Conservation (phyloP, 1,139 yeast genomes). For the Blastobotrys petasosporus region DNA sequence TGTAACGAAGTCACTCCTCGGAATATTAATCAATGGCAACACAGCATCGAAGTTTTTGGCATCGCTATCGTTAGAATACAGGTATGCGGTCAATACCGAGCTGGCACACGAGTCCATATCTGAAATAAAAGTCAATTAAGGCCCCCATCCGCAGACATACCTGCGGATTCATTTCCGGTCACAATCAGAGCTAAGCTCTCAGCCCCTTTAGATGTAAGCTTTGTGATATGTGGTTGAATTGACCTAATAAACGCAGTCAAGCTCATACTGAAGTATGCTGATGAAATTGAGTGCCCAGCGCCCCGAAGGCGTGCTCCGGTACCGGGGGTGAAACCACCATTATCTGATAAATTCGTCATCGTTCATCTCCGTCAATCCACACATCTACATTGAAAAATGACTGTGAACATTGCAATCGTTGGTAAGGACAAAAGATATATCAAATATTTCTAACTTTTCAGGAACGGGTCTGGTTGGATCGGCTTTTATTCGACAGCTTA, state of each 20-base stretch:
- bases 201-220: conserved; percentile 5
- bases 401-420: conserved; percentile 70
- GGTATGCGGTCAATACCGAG: conserved; percentile 66
- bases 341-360: background rate
- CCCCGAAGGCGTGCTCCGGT: background rate
- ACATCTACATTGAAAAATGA: conserved; percentile 13
- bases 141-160: conserved; percentile 16
- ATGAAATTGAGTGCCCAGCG: background rate
- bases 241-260: background rate
- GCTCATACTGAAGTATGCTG: background rate
- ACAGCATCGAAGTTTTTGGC: conserved; percentile 21
- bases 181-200: conserved; percentile 40
- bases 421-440: conserved; percentile 39
- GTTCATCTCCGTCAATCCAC: background rate
- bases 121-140: background rate
- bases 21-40: conserved; percentile 71
- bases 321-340: background rate
- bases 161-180: conserved; percentile 76
- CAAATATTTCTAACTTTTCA: conserved; percentile 11
- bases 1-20: conserved; percentile 55
- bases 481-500: conserved; percentile 73
- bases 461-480: conserved; percentile 95
- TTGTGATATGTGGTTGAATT: background rate
- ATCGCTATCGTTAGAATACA: conserved; percentile 30
- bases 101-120: conserved; percentile 84